Conservation (phyloP, 2,329 filamentous ascomycete species). For the Cladophialophora psammophila region DNA sequence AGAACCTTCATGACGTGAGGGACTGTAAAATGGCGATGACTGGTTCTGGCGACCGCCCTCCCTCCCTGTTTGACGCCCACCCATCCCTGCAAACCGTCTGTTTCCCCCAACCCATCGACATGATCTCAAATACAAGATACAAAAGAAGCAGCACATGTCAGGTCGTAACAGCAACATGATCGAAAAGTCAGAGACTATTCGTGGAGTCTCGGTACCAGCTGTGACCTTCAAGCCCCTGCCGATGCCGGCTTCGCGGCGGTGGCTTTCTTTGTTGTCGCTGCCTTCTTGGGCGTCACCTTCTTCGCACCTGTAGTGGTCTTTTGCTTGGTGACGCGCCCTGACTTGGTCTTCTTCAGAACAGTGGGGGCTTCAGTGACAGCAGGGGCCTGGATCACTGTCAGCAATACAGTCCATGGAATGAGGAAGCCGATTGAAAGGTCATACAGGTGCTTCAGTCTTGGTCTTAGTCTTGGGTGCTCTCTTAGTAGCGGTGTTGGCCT, state of each 20-base stretch:
- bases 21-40: conserved; percentile 4
- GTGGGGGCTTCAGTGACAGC: conserved; percentile 74
- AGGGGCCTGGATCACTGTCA: conserved; percentile 59
- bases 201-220: conserved; percentile 23
- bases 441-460: conserved; percentile 43
- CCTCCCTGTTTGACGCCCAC: background rate
- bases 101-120: conserved; percentile 25
- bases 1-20: conserved; percentile 7
- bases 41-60: background rate
- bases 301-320: conserved; percentile 55
- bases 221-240: conserved; percentile 22
- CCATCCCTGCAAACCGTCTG: background rate
- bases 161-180: conserved; percentile 35
- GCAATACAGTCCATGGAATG: conserved; percentile 9
- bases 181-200: conserved; percentile 22
- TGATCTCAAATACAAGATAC: conserved; percentile 32
- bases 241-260: conserved; percentile 52
- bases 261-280: conserved; percentile 55
- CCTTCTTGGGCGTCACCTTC: conserved; percentile 56
- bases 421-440: conserved; percentile 7
- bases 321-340: conserved; percentile 81
- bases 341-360: conserved; percentile 81
- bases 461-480: conserved; percentile 43
- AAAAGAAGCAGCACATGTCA: conserved; percentile 37
- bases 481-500: conserved; percentile 58